Evolutionary conservation across 1,284 basidiomycete species (phyloP).

Genomic region (Marasmius sp.): DNA sequence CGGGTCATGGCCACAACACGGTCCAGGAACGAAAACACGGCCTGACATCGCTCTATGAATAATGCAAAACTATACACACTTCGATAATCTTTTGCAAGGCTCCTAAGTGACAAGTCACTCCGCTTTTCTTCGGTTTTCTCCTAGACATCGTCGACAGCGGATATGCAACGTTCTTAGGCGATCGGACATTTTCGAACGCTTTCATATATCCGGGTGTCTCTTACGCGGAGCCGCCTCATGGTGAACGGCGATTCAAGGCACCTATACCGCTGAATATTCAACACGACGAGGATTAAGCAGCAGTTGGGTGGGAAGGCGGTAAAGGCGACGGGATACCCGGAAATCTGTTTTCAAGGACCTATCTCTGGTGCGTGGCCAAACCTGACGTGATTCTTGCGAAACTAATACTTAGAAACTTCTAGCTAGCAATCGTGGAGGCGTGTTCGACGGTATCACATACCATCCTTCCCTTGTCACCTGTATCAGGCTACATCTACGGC

Average conservation of each 20-base stretch:
- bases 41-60: too few relatives aligned
- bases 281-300: conserved; percentile 32
- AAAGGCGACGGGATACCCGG: conserved; percentile 47
- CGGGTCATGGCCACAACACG: too few relatives aligned
- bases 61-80: too few relatives aligned
- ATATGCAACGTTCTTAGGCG: conserved; percentile 53
- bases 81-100: too few relatives aligned
- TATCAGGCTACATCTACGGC: conserved; percentile 51
- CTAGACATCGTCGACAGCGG: conserved; percentile 43
- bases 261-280: conserved; percentile 46
- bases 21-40: too few relatives aligned
- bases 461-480: conserved; percentile 11
- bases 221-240: conserved; percentile 54
- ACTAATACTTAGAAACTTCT: background rate
- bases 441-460: conserved; percentile 4
- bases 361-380: conserved; percentile 38
- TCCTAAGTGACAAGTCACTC: too few relatives aligned
- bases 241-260: conserved; percentile 45
- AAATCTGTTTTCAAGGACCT: conserved; percentile 58
- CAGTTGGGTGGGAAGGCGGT: conserved; percentile 36
- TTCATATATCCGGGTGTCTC: conserved; percentile 57
- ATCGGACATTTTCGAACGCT: conserved; percentile 47
- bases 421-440: conserved; percentile 57
- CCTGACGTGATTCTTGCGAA: background rate
- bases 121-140: too few relatives aligned